Base-by-base conservation (phyloP, 2,329 filamentous ascomycete species). In the Penicillium sp. region DNA sequence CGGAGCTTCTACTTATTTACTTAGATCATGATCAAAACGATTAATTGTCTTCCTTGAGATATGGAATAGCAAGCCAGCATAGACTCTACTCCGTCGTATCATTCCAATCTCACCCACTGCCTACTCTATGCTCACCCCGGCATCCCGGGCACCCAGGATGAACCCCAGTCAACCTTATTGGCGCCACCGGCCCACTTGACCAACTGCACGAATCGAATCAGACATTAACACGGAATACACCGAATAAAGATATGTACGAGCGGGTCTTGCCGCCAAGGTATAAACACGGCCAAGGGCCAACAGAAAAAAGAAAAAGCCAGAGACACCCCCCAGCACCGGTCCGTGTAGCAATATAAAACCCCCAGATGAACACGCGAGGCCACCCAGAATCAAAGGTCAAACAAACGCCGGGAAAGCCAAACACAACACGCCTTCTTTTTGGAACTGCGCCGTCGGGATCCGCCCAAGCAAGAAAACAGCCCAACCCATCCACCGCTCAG, bases 401-500 rank as follows among this genome's bases (percentile, higher is more conserved):
- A n/a, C n/a, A 30, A 60, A 59, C 57, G 56, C 57, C 57, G 37
- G 45, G 37, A 45, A 52, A 52, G 49, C 46, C 52, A 50, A 44
- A n/a, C n/a, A 5, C 18, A 22, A 22, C 52, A 50, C 51, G 47
- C 44, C 51, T 30, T 27, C 43, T 15, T 46, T 51, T 47, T 47
- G 23, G 30, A 26, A 20, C 28, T 35, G 44, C 39, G 33, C 30
- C 15, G 35, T 51, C 48, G 48, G 44, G 36, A 45, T 45, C 50
- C 45, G 39, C 41, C 38, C 31, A 43, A 50, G 38, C 42, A 46
- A 25, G 42, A 16, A 39, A 45, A 33, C 34, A 35, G 12, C 37
- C 35, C 38, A 35, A 39, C 26, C 37, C 33, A 40, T 42, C 22
- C 35, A 20, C 41, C 25, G 30, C 29, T 15, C 10, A 10, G 32